phyloP scores from a whole-genome alignment of 805 yeast genomes.

The Clavispora fructus region DNA sequence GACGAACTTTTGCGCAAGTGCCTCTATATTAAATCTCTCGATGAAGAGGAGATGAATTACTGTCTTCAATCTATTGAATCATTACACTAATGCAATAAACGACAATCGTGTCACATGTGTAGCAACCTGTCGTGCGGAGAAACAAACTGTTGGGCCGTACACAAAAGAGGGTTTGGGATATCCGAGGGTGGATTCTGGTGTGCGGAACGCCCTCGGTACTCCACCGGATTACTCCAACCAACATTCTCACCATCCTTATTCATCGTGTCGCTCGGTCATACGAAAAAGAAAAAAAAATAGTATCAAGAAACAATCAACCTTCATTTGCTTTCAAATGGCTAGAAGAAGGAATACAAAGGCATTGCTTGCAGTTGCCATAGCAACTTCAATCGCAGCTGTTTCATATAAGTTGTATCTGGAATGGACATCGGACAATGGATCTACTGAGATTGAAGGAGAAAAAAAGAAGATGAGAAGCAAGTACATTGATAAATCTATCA shows the following conservation, averaged over 20 bases:
- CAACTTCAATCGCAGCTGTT: conserved; percentile 29
- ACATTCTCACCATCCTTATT: not conserved
- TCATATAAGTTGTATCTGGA: conserved; percentile 29
- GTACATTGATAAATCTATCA: conserved; percentile 32
- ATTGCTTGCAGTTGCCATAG: conserved; percentile 31
- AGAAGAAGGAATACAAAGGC: conserved; percentile 21
- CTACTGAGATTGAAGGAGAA: not conserved
- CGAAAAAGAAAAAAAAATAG: not conserved
- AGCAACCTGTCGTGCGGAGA: not conserved
- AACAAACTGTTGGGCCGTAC: not conserved
- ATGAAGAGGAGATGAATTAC: conserved; percentile 64
- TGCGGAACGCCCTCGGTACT: not conserved
- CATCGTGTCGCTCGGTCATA: not conserved
- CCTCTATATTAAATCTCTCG: conserved; percentile 68
- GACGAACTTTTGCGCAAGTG: conserved; percentile 76
- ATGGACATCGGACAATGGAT: conserved; percentile 3
- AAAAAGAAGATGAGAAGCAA: conserved; percentile 1
- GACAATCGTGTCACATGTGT: not conserved
- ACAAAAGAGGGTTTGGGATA: not conserved
- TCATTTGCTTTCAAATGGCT: conserved; percentile 4
- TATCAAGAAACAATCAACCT: not conserved
- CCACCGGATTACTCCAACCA: not conserved
- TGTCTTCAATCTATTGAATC: conserved; percentile 15
- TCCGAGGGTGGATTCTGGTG: not conserved
- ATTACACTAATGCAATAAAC: not conserved